Conservation (phyloP, 345 rosid genomes). For the Syzygium oleosum region DNA sequence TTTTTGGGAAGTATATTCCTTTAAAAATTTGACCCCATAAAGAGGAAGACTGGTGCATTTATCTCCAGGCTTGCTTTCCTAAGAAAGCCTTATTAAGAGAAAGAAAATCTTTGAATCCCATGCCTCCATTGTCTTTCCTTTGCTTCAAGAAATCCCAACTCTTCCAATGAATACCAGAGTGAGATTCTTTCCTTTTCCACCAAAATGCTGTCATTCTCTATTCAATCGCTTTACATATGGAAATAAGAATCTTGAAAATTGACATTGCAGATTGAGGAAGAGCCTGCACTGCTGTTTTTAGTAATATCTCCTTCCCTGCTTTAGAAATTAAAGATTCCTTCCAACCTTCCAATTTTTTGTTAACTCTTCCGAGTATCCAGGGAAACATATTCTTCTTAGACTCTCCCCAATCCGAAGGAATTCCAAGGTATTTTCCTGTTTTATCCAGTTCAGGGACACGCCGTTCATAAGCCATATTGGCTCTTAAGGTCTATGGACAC, state of each 20-base stretch:
- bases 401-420: not conserved
- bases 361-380: not conserved
- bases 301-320: not conserved
- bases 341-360: not conserved
- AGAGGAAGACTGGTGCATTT: not conserved
- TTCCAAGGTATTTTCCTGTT: not conserved
- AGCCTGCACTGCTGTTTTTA: fast-evolving
- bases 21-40: not conserved
- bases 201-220: not conserved
- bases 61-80: not conserved
- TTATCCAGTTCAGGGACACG: not conserved
- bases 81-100: not conserved
- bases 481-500: not conserved
- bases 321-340: not conserved
- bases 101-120: not conserved
- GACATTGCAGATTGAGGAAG: not conserved
- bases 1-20: not conserved
- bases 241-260: fast-evolving
- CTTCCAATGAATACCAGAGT: not conserved
- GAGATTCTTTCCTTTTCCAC: not conserved
- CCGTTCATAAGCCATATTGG: not conserved
- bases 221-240: not conserved
- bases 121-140: not conserved
- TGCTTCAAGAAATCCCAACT: not conserved
- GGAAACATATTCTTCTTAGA: not conserved